Evolutionary conservation across 345 rosid species (phyloP), one percentile per base, ranked within the genome.

Genomic region (Hypericum perforatum): DNA sequence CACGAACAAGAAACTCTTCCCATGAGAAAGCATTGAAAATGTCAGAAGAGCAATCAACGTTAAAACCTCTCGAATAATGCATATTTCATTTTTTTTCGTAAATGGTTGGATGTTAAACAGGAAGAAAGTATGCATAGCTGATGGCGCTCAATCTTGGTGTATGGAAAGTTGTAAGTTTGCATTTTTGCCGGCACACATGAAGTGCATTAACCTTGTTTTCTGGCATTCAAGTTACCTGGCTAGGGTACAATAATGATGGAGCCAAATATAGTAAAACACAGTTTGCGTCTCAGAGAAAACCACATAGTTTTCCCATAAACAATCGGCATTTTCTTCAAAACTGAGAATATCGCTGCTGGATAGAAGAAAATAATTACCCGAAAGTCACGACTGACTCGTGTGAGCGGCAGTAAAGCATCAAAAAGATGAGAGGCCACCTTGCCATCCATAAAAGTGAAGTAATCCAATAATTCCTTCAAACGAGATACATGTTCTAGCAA

Each of bases 401-500:
- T 69, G 66, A 88, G 85, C 58, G 96, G 94, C 58, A 78, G 63
- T 29, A 88, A 64, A 49, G 86, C 73, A 68, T 72, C 54, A 60
- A 84, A 79, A 57, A 84, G 78, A 65, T 13, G 55, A 66, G 82
- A 58, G 54, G 94, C 79, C 53, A 82, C 74, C 59, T 67, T 75
- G 46, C 81, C 78, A 62, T 80, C 40, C 78, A 80, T 78, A 66
- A 73, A 77, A 67, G 82, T 67, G 74, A 84, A 84, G 64, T 84
- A 84, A 75, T 88, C 96, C 73, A 88, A 55, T 66, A 88, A 68
- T 62, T 88, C 96, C 76, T 88, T 88, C 73, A 84, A 68, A 51
- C 79, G 84, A 16, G 85, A 64, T 48, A 78, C 69, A 65, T 70
- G 80, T 63, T 84, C 94, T 78, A 78, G 41, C 82, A 88, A 69